Evolutionary conservation across 2,329 filamentous ascomycete species (phyloP).

Genomic region (Aspergillus puulaauensis): DNA sequence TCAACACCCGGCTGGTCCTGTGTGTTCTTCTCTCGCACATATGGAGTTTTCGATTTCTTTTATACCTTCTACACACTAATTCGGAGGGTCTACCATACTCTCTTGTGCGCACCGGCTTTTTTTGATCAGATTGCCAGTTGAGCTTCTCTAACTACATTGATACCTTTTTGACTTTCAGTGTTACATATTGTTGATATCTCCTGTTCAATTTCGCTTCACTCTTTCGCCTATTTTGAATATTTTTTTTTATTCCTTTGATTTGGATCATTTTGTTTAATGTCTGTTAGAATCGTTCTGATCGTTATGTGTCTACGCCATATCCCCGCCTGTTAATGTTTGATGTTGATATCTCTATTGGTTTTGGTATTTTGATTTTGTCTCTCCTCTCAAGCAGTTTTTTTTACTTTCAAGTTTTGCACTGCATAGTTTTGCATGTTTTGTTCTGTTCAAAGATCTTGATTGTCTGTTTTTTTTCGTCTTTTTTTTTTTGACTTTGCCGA

Average conservation of each 20-base stretch:
- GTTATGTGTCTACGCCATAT: slow-evolving; percentile 28
- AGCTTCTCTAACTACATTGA: slow-evolving; percentile 18
- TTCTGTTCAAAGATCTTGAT: slow-evolving; percentile 9
- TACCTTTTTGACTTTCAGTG: slow-evolving; percentile 19
- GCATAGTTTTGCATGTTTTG: slow-evolving; percentile 11
- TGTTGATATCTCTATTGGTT: slow-evolving; percentile 6
- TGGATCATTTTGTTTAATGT: slow-evolving; percentile 19
- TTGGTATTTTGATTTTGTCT: slow-evolving; percentile 12
- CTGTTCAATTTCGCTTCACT: slow-evolving; percentile 18
- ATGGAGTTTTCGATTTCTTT: slow-evolving; percentile 34
- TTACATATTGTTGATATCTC: slow-evolving; percentile 22
- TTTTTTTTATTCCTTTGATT: slow-evolving; percentile 9
- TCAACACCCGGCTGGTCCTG: slow-evolving; percentile 49
- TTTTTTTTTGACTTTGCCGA: slow-evolving; percentile 6
- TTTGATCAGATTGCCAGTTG: slow-evolving; percentile 27
- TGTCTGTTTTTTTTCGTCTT: neutral
- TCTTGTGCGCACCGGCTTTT: slow-evolving; percentile 36
- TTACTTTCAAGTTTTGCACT: neutral
- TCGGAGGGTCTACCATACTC: slow-evolving; percentile 24
- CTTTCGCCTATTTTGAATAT: slow-evolving; percentile 14
- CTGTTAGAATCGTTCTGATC: slow-evolving; percentile 29
- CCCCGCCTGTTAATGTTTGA: slow-evolving; percentile 18
- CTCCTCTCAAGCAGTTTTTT: slow-evolving; percentile 18
- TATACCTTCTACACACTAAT: slow-evolving; percentile 26
- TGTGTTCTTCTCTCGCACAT: slow-evolving; percentile 43